phyloP scores from a whole-genome alignment of 2,329 filamentous ascomycete genomes.

The Fusarium nurragi region DNA sequence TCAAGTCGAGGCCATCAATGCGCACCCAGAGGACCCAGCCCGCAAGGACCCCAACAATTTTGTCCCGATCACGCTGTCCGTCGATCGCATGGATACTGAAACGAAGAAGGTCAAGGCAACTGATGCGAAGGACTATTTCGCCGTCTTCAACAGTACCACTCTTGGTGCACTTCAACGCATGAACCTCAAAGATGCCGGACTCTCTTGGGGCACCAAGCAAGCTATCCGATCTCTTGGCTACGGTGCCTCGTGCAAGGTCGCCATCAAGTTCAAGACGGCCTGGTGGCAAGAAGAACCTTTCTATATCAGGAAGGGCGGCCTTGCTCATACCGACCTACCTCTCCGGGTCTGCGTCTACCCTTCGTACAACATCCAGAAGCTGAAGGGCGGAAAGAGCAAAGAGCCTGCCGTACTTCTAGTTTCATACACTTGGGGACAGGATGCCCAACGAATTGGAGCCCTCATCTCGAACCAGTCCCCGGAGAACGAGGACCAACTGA shows the following conservation, averaged over 20 bases:
- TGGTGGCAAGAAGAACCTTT: constrained; percentile 14
- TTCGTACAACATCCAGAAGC: constrained; percentile 12
- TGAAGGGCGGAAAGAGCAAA: neutral
- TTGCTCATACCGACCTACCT: neutral
- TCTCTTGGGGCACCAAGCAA: neutral
- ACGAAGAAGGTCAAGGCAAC: neutral
- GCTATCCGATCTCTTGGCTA: constrained; percentile 15
- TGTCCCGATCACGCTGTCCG: too few relatives aligned
- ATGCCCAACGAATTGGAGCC: constrained; percentile 7
- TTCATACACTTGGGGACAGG: constrained; percentile 16
- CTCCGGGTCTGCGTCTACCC: constrained; percentile 12
- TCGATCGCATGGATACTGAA: neutral
- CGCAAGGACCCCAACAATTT: too few relatives aligned
- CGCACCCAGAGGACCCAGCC: too few relatives aligned
- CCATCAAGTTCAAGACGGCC: constrained; percentile 4
- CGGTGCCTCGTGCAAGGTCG: constrained; percentile 5
- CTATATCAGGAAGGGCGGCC: constrained; percentile 1
- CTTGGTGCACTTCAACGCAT: neutral
- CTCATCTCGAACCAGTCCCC: neutral
- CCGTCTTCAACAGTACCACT: constrained; percentile 3
- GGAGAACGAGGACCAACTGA: neutral
- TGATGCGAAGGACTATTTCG: neutral
- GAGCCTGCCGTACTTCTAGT: constrained; percentile 8
- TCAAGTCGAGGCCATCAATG: neutral
- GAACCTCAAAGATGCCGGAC: neutral